phyloP scores from a whole-genome alignment of 2,329 filamentous ascomycete genomes.

The Shiraia sp. region DNA sequence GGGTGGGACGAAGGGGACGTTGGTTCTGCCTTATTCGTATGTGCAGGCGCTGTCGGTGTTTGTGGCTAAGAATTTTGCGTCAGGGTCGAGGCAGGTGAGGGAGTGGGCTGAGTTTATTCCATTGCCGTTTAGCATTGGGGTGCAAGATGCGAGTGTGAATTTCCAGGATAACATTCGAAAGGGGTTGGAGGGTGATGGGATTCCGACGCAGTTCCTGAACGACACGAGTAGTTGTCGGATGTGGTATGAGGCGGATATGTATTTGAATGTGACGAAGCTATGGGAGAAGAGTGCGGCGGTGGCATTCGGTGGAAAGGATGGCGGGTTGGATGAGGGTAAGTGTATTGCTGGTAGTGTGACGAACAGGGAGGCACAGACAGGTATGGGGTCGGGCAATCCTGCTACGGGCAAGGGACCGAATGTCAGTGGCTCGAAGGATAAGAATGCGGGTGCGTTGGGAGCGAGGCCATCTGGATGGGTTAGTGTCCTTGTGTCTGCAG shows the following conservation, averaged over 20 bases:
- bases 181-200: constrained; percentile 35
- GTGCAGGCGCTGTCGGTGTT: constrained; percentile 22
- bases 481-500: constrained; percentile 12
- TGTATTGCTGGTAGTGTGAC: constrained; percentile 38
- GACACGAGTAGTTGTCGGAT: constrained; percentile 65
- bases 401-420: constrained; percentile 8
- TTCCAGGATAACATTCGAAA: constrained; percentile 45
- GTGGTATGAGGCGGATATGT: constrained; percentile 61
- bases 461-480: constrained; percentile 14
- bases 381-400: constrained; percentile 28
- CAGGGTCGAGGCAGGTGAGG: constrained; percentile 5
- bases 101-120: constrained; percentile 32
- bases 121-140: constrained; percentile 24
- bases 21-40: constrained; percentile 34
- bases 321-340: constrained; percentile 27
- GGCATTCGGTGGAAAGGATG: constrained; percentile 33
- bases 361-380: constrained; percentile 29
- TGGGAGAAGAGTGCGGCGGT: constrained; percentile 52
- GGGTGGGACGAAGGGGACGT: constrained; percentile 51
- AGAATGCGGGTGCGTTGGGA: constrained; percentile 18
- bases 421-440: constrained; percentile 7
- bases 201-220: constrained; percentile 63
- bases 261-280: constrained; percentile 55
- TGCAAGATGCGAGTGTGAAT: constrained; percentile 37
- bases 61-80: constrained; percentile 24